Percentiles rank a stretch among this genome's conserved stretches.
These are phyloP conservation scores for Schoenoplectus tabernaemontani DNA, from an alignment of 202 grass and related monocot genomes.

Conservation along the genomic window DNA sequence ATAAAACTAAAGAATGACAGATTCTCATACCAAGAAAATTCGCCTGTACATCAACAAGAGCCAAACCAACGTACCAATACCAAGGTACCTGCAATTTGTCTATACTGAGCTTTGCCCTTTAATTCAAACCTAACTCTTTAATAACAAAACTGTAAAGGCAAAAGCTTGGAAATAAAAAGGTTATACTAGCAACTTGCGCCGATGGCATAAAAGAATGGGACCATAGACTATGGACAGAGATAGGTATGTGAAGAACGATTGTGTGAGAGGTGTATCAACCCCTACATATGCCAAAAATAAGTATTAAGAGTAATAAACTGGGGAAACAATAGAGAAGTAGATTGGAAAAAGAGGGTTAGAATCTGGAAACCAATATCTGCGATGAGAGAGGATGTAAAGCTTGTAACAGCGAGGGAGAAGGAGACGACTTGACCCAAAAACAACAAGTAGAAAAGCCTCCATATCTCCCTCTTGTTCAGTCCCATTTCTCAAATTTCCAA, in stretches of 20 bases:
- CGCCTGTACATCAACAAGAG: conserved; percentile 66
- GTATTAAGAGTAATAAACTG: neutral
- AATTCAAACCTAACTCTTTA: neutral
- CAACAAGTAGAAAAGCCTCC: conserved; percentile 42
- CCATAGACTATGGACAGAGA: conserved; percentile 50
- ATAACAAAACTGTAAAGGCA: neutral
- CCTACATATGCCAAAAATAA: conserved; percentile 33
- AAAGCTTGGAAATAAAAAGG: neutral
- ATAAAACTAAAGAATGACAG: neutral
- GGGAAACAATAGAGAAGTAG: neutral
- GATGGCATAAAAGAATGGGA: conserved; percentile 39
- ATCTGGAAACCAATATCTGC: conserved; percentile 55
- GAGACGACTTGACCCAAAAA: conserved; percentile 72
- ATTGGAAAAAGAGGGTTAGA: neutral
- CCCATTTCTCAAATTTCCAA: neutral
- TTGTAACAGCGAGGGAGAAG: conserved; percentile 55
- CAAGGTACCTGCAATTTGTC: conserved; percentile 58
- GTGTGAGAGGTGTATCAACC: conserved; percentile 62
- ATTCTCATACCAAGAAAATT: conserved; percentile 62
- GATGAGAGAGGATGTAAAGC: conserved; percentile 61
- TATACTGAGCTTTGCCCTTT: neutral
- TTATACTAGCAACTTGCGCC: conserved; percentile 44
- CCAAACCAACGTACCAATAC: conserved; percentile 75
- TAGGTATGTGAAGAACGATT: conserved; percentile 72
- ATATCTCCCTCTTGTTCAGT: conserved; percentile 37